These are phyloP conservation scores for Magnolia sinica DNA, from an alignment of 164 flowering plant species.

Conservation along the genomic window DNA sequence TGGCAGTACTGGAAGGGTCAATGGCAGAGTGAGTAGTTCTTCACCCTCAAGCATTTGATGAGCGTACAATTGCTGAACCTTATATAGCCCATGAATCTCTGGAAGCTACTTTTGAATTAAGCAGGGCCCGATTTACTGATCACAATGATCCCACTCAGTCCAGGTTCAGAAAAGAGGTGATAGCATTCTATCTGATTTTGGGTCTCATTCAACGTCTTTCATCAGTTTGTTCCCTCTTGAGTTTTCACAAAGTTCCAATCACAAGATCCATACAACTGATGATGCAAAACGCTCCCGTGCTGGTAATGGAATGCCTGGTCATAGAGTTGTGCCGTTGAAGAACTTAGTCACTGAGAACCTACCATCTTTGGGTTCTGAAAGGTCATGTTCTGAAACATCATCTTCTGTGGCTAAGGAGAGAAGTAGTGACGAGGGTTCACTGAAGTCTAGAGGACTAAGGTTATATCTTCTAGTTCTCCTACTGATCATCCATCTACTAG, in stretches of 20 bases:
- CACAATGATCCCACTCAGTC: conserved; percentile 16
- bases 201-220: conserved; percentile 28
- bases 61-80: conserved; percentile 22
- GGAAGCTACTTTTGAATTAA: conserved; percentile 32
- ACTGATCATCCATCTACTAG: conserved; percentile 22
- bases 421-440: conserved; percentile 6
- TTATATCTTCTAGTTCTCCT: conserved; percentile 24
- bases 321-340: conserved; percentile 16
- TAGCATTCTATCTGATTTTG: conserved; percentile 23
- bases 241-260: conserved; percentile 11
- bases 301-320: conserved; percentile 11
- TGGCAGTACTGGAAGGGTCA: conserved; percentile 13
- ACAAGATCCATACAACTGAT: conserved; percentile 12
- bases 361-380: neutral
- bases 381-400: neutral
- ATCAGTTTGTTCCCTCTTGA: conserved; percentile 17
- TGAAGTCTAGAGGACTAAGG: conserved; percentile 20
- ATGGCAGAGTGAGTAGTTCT: conserved; percentile 18
- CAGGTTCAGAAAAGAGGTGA: conserved; percentile 16
- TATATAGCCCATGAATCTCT: conserved; percentile 28
- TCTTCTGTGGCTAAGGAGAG: neutral
- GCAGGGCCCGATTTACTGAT: conserved; percentile 16
- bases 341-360: conserved; percentile 2
- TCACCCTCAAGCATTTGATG: conserved; percentile 20
- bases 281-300: conserved; percentile 12